Base-by-base conservation (phyloP, 2,329 filamentous ascomycete species). In the Aspergillus latus region DNA sequence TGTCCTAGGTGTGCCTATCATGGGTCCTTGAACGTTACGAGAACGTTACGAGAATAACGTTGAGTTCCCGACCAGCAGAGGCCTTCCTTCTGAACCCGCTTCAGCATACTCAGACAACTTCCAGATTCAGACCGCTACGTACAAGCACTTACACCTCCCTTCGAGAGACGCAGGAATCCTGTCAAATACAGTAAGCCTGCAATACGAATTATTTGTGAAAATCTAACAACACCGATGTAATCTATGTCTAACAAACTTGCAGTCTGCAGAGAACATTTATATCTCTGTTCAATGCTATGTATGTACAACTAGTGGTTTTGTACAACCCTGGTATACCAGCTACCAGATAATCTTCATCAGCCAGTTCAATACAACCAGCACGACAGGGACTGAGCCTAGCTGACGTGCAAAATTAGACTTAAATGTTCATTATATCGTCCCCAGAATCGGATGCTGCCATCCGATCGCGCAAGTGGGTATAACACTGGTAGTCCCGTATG, bases 271-370 rank as follows among this genome's bases (percentile, higher is more conserved):
- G 5, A 43, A 10, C 8, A 2, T 43, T 43, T 26, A 9, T 43
- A 16, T 43, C 15, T 21, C 21, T 43, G 34, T 11, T 4, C 15
- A 39, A 28, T 30, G 43, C n/a, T 11, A 32, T 32, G 4, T 34
- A 34, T 36, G 34, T 54, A 51, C 26, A 34, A 11, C 39, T 39
- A 40, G 29, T 56, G 40, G 48, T 46, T 47, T 28, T 28, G 26
- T 36, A 32, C 15, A 48, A 29, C 37, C 54, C 50, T 29, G 40
- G 32, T 44, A 59, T 49, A 44, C 54, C 57, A 52, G 57, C 57
- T 59, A 52, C 40, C 44, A 45, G 53, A 45, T 5, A 26, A 48
- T 32, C 3, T 39, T 16, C 26, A 49, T 29, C 39, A 54, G 16
- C 54, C 42, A 54, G 37, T 28, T 49, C 21, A 21, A 21, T 21